Base-by-base conservation (phyloP, 257 asterid genomes). In the Agastache rugosa region DNA sequence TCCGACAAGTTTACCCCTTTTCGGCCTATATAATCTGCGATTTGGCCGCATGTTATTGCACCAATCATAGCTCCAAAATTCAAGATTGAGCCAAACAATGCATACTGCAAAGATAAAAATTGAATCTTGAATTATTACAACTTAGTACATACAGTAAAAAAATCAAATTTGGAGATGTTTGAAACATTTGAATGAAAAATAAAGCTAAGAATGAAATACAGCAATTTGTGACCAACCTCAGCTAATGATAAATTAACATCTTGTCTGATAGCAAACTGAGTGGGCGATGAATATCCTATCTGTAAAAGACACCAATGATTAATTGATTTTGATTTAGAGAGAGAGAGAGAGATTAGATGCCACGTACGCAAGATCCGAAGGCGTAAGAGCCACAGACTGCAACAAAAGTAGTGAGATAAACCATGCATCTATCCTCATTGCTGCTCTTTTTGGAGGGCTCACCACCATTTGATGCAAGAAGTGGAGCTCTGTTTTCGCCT, bases 61-160 rank as follows among this genome's bases (percentile, higher is more conserved):
- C 99, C 99, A 50, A 95, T 88, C 98, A 94, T 92, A 5, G 97
- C 98, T 60, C 99, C 99, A 74, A 90, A 88, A 11, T 96, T 92
- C 85, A 90, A 45, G 74, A 95, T 80, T 29, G 99, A 90, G 71
- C 99, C 99, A 75, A 95, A 92, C 75, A 92, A 78, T 22, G 98
- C 87, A 83, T 86, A 95, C 99, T 95, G 87, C 79, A 83, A 29
- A 73, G 19, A 44, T 11, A 27, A 29, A 27, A 59, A 16, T 16
- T 0, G 9, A 54, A 54, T 54, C 61, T 54, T 11, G 61, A 20
- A 20, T 54, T 11, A n/a, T 20, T 9, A 4, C 31, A 54, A 10
- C 2, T 20, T 19, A 3, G 34, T 29, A 95, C 1, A 10, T 9
- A 22, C 62, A 20, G 35, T 8, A 2, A 7, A 29, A 59, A 15